These are phyloP conservation scores for Paraglomus brasilianum DNA, from an alignment of 192 early-diverging fungal species.

Conservation along the genomic window DNA sequence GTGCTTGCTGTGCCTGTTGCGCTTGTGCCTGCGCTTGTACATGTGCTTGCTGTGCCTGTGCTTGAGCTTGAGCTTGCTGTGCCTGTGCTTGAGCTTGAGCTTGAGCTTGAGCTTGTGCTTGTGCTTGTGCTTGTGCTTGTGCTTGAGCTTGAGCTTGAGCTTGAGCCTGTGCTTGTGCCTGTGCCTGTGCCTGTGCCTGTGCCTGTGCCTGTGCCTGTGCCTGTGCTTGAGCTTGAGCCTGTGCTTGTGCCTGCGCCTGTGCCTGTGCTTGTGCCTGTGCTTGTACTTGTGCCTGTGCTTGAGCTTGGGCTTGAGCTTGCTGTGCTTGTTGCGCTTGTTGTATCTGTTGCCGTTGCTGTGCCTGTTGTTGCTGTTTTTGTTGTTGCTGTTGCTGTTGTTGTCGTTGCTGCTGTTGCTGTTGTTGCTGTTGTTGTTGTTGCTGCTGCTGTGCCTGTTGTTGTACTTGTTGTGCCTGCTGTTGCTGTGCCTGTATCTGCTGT, in stretches of 20 bases:
- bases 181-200: not conserved
- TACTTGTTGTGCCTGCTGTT: not conserved
- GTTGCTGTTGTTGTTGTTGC: not conserved
- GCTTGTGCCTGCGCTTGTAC: too few relatives aligned
- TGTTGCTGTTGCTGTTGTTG: not conserved
- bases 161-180: not conserved
- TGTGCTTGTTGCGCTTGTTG: not conserved
- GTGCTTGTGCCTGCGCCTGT: not conserved
- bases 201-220: not conserved
- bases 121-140: too few relatives aligned
- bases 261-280: slow-evolving; percentile 1
- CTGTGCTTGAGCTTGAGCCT: not conserved
- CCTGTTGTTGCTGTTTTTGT: not conserved
- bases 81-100: not conserved
- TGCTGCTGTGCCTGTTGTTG: not conserved
- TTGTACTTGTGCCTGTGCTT: slow-evolving; percentile 6
- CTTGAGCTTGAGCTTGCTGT: not conserved
- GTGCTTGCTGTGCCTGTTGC: slow-evolving; percentile 11
- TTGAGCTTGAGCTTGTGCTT: not conserved
- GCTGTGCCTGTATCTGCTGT: not conserved
- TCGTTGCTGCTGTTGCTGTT: not conserved
- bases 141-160: not conserved
- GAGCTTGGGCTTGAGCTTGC: not conserved
- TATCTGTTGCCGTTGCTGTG: not conserved
- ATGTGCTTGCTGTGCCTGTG: not conserved